Evolutionary conservation across 441 rosid species (phyloP), one percentile per base, ranked within the genome.

Genomic region (Arabidopsis lyrata): DNA sequence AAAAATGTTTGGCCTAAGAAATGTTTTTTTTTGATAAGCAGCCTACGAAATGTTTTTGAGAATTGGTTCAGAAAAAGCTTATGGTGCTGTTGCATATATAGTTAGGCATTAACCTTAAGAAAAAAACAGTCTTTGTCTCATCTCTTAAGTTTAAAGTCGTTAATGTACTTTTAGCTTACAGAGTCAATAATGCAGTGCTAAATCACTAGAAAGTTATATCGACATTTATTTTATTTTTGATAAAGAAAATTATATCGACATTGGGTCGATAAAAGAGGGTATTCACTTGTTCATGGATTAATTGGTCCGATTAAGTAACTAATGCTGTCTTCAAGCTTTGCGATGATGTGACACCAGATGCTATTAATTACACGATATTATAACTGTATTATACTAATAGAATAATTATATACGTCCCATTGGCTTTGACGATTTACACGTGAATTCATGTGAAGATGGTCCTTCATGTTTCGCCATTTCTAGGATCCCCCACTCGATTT

Each of bases 361-460:
- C 24, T 60, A 8, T 49, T 58, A 35, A 35, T 59, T 42, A 36
- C 69, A 62, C 59, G 9, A 71, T 78, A 68, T 54, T 71, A 36
- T 50, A 66, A 29, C 32, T 16, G n/a, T 60, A 70, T 57, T 67
- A 63, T 57, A 76, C 18, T 76, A 70, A 65, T 64, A 61, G 42
- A 75, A 64, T 71, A 59, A 72, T 58, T 73, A 62, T 72, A 74
- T 63, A 75, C 29, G 61, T 67, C 66, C 36, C 49, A 34, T 49
- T 60, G 47, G 41, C 41, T 48, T 61, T 61, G 67, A 61, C 52
- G 50, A 29, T 2, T 61, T 57, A 42, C 74, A 75, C 74, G 73
- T 75, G 74, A 75, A 42, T 75, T 61, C 74, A 75, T 60, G 78
- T 75, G 74, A 68, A 52, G 74, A 61, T 55, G 78, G 78, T 27